Conservation (phyloP, 1,284 basidiomycete species). For the Chalciporus piperatoides region DNA sequence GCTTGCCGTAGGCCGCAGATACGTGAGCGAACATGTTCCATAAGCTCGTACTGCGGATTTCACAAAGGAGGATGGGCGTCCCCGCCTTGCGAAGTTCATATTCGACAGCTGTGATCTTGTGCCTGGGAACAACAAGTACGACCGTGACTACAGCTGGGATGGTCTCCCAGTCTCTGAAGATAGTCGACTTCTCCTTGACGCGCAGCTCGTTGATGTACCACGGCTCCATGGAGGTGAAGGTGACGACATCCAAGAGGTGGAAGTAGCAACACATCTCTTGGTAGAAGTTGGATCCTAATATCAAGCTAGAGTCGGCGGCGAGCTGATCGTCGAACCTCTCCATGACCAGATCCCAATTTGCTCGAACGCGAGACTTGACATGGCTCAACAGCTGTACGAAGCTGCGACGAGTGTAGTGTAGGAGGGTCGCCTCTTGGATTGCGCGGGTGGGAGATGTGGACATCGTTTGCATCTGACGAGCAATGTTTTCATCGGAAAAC, state of each 20-base stretch:
- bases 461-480: constrained; percentile 10
- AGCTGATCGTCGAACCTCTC: constrained; percentile 29
- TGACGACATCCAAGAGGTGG: constrained; percentile 30
- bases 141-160: constrained; percentile 25
- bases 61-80: constrained; percentile 40
- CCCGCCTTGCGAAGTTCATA: constrained; percentile 21
- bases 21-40: constrained; percentile 38
- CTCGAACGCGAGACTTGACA: constrained; percentile 34
- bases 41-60: constrained; percentile 20
- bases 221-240: constrained; percentile 21
- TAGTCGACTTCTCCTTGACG: background rate
- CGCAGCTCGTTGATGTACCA: constrained; percentile 14
- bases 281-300: constrained; percentile 35
- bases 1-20: constrained; percentile 36
- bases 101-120: constrained; percentile 15
- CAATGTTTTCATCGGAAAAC: constrained; percentile 35
- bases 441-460: constrained; percentile 2
- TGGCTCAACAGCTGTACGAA: constrained; percentile 42
- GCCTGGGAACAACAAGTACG: constrained; percentile 25
- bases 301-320: constrained; percentile 28
- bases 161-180: constrained; percentile 22
- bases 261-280: constrained; percentile 44
- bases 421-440: constrained; percentile 1
- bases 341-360: constrained; percentile 37
- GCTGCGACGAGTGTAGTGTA: constrained; percentile 43